Conservation (phyloP, 2,329 filamentous ascomycete species). For the Didymella keratinophila region DNA sequence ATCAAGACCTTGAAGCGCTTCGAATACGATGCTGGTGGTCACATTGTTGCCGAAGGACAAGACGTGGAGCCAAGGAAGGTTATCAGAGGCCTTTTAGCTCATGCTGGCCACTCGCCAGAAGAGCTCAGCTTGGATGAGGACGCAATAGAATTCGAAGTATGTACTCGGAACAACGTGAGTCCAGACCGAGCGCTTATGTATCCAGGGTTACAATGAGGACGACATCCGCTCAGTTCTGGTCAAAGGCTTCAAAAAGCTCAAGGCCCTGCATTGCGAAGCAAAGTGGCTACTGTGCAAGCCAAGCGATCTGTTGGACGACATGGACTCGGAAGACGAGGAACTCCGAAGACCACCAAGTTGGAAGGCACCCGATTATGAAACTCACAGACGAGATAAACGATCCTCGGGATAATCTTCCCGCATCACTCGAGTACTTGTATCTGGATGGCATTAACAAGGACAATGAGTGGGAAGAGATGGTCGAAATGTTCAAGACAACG, state of each 20-base stretch:
- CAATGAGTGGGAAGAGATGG: conserved; percentile 4
- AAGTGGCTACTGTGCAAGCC: conserved; percentile 1
- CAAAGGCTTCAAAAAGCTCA: conserved; percentile 5
- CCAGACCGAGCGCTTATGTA: too few species aligned
- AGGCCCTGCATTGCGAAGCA: conserved; percentile 9
- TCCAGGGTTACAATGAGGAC: not conserved
- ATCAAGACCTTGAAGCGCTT: conserved; percentile 22
- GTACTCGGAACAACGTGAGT: not conserved
- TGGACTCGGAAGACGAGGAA: not conserved
- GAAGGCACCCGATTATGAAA: not conserved
- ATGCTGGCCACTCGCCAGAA: conserved; percentile 19
- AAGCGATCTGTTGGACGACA: not conserved
- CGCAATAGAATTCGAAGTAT: not conserved
- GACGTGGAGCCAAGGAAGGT: conserved; percentile 19
- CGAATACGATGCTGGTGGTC: conserved; percentile 19
- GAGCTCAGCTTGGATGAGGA: conserved; percentile 3
- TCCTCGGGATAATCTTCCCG: conserved; percentile 11
- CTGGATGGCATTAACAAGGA: conserved; percentile 1
- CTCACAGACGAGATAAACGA: not conserved
- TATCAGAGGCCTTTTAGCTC: conserved; percentile 13
- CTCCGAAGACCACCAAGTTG: conserved; percentile 1
- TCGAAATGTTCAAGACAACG: not conserved
- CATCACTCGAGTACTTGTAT: conserved; percentile 12
- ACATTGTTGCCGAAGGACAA: conserved; percentile 2
- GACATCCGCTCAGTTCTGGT: conserved; percentile 4